Base-by-base conservation (phyloP, 805 yeast genomes). In the Suhomyces faveliae region DNA sequence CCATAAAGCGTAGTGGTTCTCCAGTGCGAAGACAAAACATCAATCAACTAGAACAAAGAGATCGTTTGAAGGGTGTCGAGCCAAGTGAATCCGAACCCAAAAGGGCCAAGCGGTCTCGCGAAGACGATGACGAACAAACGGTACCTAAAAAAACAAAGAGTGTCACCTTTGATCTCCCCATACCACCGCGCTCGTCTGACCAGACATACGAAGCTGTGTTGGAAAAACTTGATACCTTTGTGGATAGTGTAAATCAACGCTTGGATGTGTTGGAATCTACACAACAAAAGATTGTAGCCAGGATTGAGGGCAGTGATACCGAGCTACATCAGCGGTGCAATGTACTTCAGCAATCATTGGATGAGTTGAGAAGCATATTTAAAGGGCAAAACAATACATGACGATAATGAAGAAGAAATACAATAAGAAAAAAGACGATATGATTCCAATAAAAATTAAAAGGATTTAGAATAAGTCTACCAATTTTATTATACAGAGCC, bases 1-100 rank as follows among this genome's bases (percentile, higher is more conserved):
- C 49, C 5, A 37, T 49, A 20, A 42, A 45, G 13, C 33, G 47
- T 38, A 49, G 52, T 19, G 52, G 52, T 6, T 49, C 52, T 4
- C 52, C 52, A 2, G 47, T 40, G 8, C 13, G 52, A 20, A 33
- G 52, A 29, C 25, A 17, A 22, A 39, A 43, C 17, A 49, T 49
- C 12, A 30, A 30, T 12, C 46, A 49, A 38, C 15, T 45, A n/a
- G 52, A 49, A 20, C 42, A 27, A 10, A 27, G 30, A 27, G 30
- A 27, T 27, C 30, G 30, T 13, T n/a, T 27, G 15, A 27, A n/a
- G 30, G 12, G 15, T n/a, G 30, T 15, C n/a, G 30, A 27, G 7
- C 15, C n/a, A 7, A 27, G 15, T 15, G 30, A 27, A 27, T 27
- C 30, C 30, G 30, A 27, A 5, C 15, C 30, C 30, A 27, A 15